These are phyloP conservation scores for Blastomyces percursus DNA, from an alignment of 2,329 filamentous ascomycete species.

Conservation along the genomic window DNA sequence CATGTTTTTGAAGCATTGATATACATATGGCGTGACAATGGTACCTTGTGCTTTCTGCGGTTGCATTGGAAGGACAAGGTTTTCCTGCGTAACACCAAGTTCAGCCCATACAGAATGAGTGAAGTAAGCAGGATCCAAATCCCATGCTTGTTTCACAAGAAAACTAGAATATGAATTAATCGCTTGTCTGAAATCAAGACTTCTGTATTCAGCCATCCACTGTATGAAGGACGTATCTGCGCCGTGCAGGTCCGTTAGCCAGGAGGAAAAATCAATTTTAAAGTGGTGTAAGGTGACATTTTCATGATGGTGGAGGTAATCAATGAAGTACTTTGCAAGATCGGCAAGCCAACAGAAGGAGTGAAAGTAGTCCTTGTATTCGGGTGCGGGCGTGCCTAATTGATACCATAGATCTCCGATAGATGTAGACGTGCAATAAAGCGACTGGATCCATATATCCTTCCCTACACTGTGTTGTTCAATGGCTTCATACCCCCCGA, in stretches of 20 bases:
- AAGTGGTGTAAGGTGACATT: slow-evolving; percentile 49
- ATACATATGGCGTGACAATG: slow-evolving; percentile 59
- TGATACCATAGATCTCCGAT: slow-evolving; percentile 50
- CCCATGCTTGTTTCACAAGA: slow-evolving; percentile 53
- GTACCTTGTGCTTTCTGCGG: slow-evolving; percentile 34
- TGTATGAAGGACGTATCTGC: slow-evolving; percentile 33
- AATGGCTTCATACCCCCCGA: slow-evolving; percentile 54
- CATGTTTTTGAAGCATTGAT: slow-evolving; percentile 53
- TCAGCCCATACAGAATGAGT: slow-evolving; percentile 47
- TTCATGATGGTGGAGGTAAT: slow-evolving; percentile 42
- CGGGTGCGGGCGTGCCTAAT: slow-evolving; percentile 43
- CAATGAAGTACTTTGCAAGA: slow-evolving; percentile 59
- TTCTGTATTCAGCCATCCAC: slow-evolving; percentile 45
- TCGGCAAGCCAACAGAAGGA: slow-evolving; percentile 62
- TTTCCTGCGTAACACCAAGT: slow-evolving; percentile 22
- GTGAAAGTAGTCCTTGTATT: slow-evolving; percentile 52
- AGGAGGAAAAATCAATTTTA: slow-evolving; percentile 44
- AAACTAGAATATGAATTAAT: slow-evolving; percentile 52
- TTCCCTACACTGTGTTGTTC: slow-evolving; percentile 38
- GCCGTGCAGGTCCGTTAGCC: slow-evolving; percentile 42
- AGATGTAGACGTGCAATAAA: slow-evolving; percentile 14
- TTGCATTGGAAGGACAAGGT: slow-evolving; percentile 23
- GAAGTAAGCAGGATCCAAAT: slow-evolving; percentile 33
- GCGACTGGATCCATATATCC: slow-evolving; percentile 55
- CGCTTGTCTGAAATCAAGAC: slow-evolving; percentile 52